Evolutionary conservation across 345 rosid species (phyloP), one percentile per base, ranked within the genome.

Genomic region (Excoecaria cochinchinensis): DNA sequence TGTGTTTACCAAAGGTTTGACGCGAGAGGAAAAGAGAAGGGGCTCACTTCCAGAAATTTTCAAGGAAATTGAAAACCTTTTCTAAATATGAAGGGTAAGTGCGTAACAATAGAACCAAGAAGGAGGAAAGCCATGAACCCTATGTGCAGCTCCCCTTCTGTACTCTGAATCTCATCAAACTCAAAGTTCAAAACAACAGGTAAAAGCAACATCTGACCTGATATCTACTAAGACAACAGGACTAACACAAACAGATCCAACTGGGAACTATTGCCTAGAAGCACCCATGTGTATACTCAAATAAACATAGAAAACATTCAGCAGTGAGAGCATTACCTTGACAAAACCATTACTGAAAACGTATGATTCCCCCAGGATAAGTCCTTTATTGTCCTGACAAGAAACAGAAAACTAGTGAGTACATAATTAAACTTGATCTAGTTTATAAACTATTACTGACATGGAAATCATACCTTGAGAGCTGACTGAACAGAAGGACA

Each of bases 271-370:
- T 55, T 53, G 15, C 42, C n/a, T 3, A 72, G 4, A 46, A 24
- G 5, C 39, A 42, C 22, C 66, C 38, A 36, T 46, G 58, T 59
- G 1, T 6, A 47, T 15, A 58, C 14, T 17, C 46, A 72, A 59
- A 72, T n/a, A 44, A 12, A 22, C 42, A 72, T 25, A 24, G 4
- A 16, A 56, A 3, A 59, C 8, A 17, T 44, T 3, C 9, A 47
- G 47, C 17, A 21, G 40, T 31, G 51, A 59, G 76, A 74, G 74
- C 44, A 66, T 36, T 86, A 95, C 99, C 97, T 92, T 92, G 76
- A 95, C 77, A 84, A 92, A 95, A 71, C 80, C 86, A 86, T 78
- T 80, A 85, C 99, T 92, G 83, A 95, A 77, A 74, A 92, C 77
- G 78, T 79, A 92, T 50, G 95, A 87, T 51, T 90, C 93, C 22